These are phyloP conservation scores for Dimargaris xerosporica DNA, from an alignment of 192 early-diverging fungal species.

Conservation along the genomic window DNA sequence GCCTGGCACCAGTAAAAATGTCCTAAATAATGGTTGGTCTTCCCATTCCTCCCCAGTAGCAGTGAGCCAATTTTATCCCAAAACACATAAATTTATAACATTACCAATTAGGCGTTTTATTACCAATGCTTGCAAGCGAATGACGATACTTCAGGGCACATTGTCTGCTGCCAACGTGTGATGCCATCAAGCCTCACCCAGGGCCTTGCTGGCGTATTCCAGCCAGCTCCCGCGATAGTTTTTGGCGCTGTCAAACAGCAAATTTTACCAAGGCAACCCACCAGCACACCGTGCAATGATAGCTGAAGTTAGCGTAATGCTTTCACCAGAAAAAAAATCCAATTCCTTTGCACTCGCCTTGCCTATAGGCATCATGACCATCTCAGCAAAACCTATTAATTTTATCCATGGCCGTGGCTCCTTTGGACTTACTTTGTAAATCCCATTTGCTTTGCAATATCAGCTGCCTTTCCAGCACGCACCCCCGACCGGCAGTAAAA, in stretches of 20 bases:
- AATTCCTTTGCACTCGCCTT: background rate
- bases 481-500: conserved; percentile 11
- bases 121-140: no score
- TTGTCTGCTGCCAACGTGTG: no score
- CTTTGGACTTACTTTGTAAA: background rate
- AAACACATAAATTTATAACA: no score
- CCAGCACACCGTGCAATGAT: background rate
- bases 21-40: no score
- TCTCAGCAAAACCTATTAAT: background rate
- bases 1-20: no score
- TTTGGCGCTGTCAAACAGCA: background rate
- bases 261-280: background rate
- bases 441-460: background rate
- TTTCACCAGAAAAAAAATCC: background rate
- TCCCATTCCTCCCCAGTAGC: no score
- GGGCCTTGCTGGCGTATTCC: conserved; percentile 1
- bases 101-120: no score
- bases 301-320: background rate
- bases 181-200: no score
- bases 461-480: background rate
- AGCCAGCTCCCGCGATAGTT: conserved; percentile 10
- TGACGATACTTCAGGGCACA: no score
- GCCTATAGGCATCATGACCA: background rate
- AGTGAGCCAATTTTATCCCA: no score
- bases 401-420: background rate